Evolutionary conservation across 2,329 filamentous ascomycete genomes (phyloP), one percentile per base, ranked within the genome.

Genomic region (Pezicula radicicola): DNA sequence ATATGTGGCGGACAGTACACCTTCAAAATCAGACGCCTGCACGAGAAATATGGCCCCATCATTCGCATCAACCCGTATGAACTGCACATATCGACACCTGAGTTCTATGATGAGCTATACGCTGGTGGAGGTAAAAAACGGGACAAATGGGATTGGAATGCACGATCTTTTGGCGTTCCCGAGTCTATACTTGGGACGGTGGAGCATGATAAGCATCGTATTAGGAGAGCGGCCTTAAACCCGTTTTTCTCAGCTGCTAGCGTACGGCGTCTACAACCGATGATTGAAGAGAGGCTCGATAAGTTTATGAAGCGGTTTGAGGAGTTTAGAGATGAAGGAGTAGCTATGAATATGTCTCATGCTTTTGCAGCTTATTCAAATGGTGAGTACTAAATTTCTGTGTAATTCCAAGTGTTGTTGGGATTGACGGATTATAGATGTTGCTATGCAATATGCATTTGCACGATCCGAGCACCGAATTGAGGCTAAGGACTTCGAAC

Each of bases 371-470:
- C 54, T 21, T 49, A 49, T 19, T 50, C 46, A 9, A 53, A 45
- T 44, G 53, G 42, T 53, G 37, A 30, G 21, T 5, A 21, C 21
- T 44, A 40, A 40, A 8, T n/a, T 8, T 3, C 37, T 40, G 1
- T 15, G 19, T n/a, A 3, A 19, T 40, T n/a, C 15, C 5, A 21
- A 21, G 5, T 5, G 13, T 40, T 16, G 15, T 8, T 13, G 15
- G n/a, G 40, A 36, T 55, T 4, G n/a, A 51, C 27, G 28, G 37
- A 13, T n/a, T 49, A 53, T 15, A 46, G 63, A 66, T 53, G 55
- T 59, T n/a, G 59, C 62, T 27, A 59, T 55, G 27, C 51, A 61
- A 37, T 64, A 63, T 50, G 55, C 51, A 41, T 64, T 61, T 36
- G 63, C 46, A 13, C 40, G 51, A 13, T 48, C 27, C 36, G 42